Evolutionary conservation across 2,329 filamentous ascomycete species (phyloP), one percentile per base, ranked within the genome.

Genomic region (Monilinia polystroma): DNA sequence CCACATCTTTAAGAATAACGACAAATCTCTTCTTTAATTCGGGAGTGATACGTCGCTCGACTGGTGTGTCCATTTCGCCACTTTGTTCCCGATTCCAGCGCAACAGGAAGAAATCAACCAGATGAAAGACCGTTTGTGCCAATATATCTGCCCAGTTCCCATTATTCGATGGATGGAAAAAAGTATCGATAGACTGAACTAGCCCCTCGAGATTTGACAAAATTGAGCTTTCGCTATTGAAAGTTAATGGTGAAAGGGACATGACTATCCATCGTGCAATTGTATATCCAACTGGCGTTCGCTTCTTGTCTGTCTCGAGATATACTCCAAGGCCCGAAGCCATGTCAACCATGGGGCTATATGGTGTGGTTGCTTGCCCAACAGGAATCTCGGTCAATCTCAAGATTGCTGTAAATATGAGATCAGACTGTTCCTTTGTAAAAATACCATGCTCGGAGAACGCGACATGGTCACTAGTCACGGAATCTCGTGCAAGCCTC

Each of bases 91-190:
- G 88, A 76, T 99, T 98, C 93, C 93, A 99, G 63, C 95, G 89
- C 80, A 96, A 95, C 54, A 99, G 92, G 77, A 99, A 99, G 74
- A 96, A 93, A 77, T 99, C 95, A 2, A 93, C 90, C 7, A 99
- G 83, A 78, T 96, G 97, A 76, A 93, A 93, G 6, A 95, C 91
- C 64, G 99, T 83, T 78, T 98, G 94, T 3, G 93, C 90, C 54
- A 99, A 81, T 71, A 94, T 90, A 73, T 88, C 92, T 1, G 94
- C 96, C 95, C 95, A 99, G 18, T 82, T 82, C 18, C 95, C 95
- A 63, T 94, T 91, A 77, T 99, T 99, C 2, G 95, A 99, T 2
- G 95, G 95, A 74, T 99, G 95, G 82, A 97, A 99, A 78, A 99
- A 99, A 0, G 95, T 99, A 78, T 99, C 95, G 57, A 98, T 90